Evolutionary conservation across 2,329 filamentous ascomycete genomes (phyloP).

Genomic region (Cercospora sojina): DNA sequence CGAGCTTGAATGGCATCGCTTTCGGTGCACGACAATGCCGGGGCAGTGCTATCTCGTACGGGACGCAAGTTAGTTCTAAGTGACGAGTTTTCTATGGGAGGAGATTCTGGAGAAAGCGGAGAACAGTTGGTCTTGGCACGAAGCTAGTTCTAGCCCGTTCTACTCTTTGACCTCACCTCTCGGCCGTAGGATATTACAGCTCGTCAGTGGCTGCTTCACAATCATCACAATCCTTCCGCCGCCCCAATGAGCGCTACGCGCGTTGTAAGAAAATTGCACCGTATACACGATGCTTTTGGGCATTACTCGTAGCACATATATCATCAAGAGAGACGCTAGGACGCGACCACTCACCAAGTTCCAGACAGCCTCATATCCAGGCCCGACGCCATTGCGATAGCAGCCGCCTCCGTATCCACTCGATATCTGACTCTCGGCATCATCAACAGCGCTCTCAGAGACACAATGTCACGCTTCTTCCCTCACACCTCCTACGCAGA

Average conservation of each 20-base stretch:
- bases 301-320: neutral
- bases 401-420: neutral
- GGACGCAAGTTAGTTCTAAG: no score
- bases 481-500: slow-evolving; percentile 61
- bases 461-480: slow-evolving; percentile 55
- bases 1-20: no score
- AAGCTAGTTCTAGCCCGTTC: no score
- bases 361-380: neutral
- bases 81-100: no score
- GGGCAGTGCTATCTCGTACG: no score
- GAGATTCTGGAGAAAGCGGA: neutral
- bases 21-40: no score
- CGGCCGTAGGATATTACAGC: neutral
- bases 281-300: neutral
- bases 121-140: neutral
- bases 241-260: neutral
- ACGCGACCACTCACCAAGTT: neutral
- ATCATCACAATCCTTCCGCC: neutral
- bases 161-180: neutral
- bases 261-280: neutral
- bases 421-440: neutral
- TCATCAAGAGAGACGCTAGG: neutral
- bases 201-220: neutral
- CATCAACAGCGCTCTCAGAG: neutral
- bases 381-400: neutral